Conservation (phyloP, 208 protist species). For the Leishmania turanica region DNA sequence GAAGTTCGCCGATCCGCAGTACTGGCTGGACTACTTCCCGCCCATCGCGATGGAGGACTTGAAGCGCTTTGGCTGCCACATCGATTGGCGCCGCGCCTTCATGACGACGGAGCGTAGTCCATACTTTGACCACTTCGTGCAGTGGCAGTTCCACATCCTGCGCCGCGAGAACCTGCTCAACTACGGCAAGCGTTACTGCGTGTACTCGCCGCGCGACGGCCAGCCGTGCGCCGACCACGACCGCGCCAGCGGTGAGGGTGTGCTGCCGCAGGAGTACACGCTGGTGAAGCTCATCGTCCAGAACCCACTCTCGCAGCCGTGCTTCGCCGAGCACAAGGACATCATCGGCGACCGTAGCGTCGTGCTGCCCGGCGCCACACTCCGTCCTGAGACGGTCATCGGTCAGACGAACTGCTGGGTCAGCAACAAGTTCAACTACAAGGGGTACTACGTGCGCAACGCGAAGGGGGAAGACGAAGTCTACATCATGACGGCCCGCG, state of each 20-base stretch:
- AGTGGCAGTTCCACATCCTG: conserved; percentile 98
- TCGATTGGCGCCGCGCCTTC: conserved; percentile 99
- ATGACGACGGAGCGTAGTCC: conserved; percentile 99
- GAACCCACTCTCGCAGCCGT: conserved; percentile 72
- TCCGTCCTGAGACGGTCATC: conserved; percentile 99
- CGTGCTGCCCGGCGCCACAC: conserved; percentile 98
- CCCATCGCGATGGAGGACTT: conserved; percentile 96
- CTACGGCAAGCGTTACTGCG: conserved; percentile 98
- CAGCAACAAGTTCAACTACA: conserved; percentile 96
- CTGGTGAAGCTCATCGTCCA: conserved; percentile 97
- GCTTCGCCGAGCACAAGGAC: conserved; percentile 62
- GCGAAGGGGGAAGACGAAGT: conserved; percentile 83
- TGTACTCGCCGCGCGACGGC: conserved; percentile 98
- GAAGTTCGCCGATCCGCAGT: conserved; percentile 97
- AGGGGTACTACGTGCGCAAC: conserved; percentile 92
- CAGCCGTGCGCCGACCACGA: conserved; percentile 99
- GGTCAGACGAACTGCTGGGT: conserved; percentile 99
- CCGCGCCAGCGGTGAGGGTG: conserved; percentile 97
- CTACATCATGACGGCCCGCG: conserved; percentile 95
- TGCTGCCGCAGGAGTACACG: conserved; percentile 98
- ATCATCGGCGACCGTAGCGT: conserved; percentile 80
- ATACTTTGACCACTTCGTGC: conserved; percentile 99
- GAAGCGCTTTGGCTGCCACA: conserved; percentile 91
- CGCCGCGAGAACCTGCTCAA: conserved; percentile 90
- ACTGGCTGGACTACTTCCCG: conserved; percentile 99